phyloP scores from a whole-genome alignment of 148 eudicot species.

The Dianthus caryophyllus region DNA sequence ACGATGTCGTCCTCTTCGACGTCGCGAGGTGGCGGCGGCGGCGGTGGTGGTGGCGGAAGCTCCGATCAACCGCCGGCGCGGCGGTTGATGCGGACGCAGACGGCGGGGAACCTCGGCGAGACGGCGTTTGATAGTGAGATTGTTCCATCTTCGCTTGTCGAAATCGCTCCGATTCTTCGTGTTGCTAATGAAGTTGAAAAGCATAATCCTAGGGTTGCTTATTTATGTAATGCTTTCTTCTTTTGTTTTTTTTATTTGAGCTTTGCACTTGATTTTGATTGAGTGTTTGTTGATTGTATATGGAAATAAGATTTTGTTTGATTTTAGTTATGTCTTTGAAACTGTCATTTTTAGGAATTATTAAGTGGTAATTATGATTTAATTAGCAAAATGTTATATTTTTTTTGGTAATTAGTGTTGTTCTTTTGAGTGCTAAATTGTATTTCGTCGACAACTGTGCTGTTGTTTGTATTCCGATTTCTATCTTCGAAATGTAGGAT shows the following conservation, averaged over 20 bases:
- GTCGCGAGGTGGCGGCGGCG: constrained; percentile 36
- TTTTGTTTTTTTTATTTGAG: not conserved
- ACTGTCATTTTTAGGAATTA: not conserved
- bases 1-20: constrained; percentile 26
- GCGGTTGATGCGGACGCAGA: constrained; percentile 83
- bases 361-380: not conserved
- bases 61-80: constrained; percentile 63
- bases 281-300: not conserved
- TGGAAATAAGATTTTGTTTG: not conserved
- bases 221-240: constrained; percentile 47
- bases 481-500: not conserved
- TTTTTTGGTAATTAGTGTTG: not conserved
- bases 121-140: constrained; percentile 91
- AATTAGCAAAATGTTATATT: not conserved
- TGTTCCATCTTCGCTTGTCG: constrained; percentile 88
- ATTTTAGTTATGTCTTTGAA: not conserved
- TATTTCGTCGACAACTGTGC: not conserved
- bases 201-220: constrained; percentile 87
- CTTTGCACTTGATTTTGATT: not conserved
- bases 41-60: constrained; percentile 37
- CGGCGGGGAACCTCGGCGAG: constrained; percentile 77
- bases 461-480: no score
- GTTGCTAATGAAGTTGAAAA: constrained; percentile 98
- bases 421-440: not conserved
- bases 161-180: constrained; percentile 97